Percentiles rank a stretch among this genome's conserved stretches.
phyloP scores from a whole-genome alignment of 2,329 filamentous ascomycete genomes.

The Fusarium chlamydosporum region DNA sequence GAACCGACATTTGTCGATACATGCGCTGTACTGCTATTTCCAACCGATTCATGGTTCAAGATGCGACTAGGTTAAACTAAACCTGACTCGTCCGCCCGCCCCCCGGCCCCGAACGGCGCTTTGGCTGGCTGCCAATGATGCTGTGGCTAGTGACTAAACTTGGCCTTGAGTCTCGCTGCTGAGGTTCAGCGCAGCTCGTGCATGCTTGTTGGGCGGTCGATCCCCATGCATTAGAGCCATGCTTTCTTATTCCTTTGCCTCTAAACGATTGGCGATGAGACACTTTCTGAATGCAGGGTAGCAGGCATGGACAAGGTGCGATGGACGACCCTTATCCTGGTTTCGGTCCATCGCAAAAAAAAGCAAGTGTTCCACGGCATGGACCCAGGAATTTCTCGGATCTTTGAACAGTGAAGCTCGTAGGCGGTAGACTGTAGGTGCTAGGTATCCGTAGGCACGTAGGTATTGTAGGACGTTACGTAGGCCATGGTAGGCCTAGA shows the following conservation, averaged over 20 bases:
- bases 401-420: conserved; percentile 15
- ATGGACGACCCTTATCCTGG: conserved; percentile 17
- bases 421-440: conserved; percentile 25
- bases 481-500: conserved; percentile 35
- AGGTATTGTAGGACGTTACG: conserved; percentile 24
- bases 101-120: conserved; percentile 31
- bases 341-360: conserved; percentile 23
- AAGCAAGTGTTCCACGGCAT: conserved; percentile 29
- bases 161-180: neutral
- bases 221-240: conserved; percentile 45
- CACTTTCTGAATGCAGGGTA: conserved; percentile 39
- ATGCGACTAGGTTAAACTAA: conserved; percentile 44
- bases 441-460: neutral
- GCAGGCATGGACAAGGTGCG: conserved; percentile 25
- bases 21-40: conserved; percentile 3
- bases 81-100: conserved; percentile 38
- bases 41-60: conserved; percentile 39
- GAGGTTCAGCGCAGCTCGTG: conserved; percentile 37
- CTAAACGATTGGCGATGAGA: conserved; percentile 41
- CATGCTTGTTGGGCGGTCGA: conserved; percentile 45
- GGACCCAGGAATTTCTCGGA: conserved; percentile 37
- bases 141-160: conserved; percentile 37
- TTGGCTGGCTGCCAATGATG: conserved; percentile 47
- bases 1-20: conserved; percentile 28
- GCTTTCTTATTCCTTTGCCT: conserved; percentile 21